Percentiles rank a stretch among this genome's conserved stretches.
phyloP scores from a whole-genome alignment of 75 land plant genomes.

The Larix kaempferi region DNA sequence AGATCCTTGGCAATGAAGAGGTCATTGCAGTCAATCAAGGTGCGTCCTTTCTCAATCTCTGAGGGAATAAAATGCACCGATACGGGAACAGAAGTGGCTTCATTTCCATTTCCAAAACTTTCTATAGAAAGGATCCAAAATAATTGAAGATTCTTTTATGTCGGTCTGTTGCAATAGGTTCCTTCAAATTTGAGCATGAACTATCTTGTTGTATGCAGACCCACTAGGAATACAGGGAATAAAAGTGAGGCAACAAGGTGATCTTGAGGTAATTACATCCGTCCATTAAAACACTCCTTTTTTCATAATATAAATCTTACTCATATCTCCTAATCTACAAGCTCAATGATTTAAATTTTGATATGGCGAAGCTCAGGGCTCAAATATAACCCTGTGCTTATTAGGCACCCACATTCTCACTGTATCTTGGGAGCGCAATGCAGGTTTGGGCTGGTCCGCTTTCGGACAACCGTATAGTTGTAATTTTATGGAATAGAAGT shows the following conservation, averaged over 20 bases:
- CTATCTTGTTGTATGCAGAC: conserved; percentile 24
- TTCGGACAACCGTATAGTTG: conserved; percentile 53
- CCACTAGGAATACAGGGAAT: conserved; percentile 77
- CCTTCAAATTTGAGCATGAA: background rate
- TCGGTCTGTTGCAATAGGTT: background rate
- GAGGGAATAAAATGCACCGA: background rate
- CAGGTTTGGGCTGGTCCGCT: conserved; percentile 98
- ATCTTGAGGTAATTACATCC: conserved; percentile 44
- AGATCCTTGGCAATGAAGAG: conserved; percentile 62
- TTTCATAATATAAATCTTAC: background rate
- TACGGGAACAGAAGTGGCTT: background rate
- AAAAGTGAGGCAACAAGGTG: conserved; percentile 47
- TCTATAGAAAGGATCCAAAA: background rate
- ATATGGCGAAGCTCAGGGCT: no score
- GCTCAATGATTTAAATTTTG: conserved; percentile 16
- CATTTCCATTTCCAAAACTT: background rate
- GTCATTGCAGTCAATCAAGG: conserved; percentile 88
- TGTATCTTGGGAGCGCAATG: conserved; percentile 1
- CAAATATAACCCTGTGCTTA: no score
- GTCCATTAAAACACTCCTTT: background rate
- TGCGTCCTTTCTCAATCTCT: conserved; percentile 11
- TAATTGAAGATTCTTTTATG: background rate
- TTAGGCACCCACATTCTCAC: no score
- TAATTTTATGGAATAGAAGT: conserved; percentile 82
- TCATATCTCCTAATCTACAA: background rate